phyloP scores from a whole-genome alignment of 2,329 filamentous ascomycete species.

The Hypoxylon sp. region DNA sequence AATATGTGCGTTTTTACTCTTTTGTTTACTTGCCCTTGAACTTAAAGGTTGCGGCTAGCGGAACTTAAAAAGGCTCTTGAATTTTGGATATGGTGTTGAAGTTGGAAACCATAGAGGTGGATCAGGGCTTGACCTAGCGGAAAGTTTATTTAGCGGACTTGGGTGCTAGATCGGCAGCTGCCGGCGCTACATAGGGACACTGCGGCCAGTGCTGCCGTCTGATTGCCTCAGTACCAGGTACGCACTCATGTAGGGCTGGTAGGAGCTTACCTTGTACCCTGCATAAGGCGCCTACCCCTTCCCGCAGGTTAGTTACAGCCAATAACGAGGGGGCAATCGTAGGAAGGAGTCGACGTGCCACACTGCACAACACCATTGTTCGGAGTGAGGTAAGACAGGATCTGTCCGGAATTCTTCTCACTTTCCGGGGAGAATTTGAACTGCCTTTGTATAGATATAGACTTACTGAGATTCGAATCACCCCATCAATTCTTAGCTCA shows the following conservation, averaged over 20 bases:
- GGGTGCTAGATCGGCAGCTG: slow-evolving; percentile 30
- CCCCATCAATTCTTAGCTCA: slow-evolving; percentile 18
- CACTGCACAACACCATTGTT: slow-evolving; percentile 11
- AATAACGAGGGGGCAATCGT: slow-evolving; percentile 26
- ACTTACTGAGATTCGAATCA: slow-evolving; percentile 8
- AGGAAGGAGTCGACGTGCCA: slow-evolving; percentile 31
- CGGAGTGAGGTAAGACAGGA: slow-evolving; percentile 33
- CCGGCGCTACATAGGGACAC: slow-evolving; percentile 22
- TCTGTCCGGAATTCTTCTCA: slow-evolving; percentile 16
- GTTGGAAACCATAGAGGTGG: background rate
- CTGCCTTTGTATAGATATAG: background rate
- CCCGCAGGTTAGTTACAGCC: slow-evolving; percentile 16
- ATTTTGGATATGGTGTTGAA: background rate
- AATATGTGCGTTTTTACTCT: background rate
- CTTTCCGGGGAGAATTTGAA: background rate
- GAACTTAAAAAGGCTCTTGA: background rate
- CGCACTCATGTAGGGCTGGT: slow-evolving; percentile 1
- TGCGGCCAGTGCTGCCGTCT: background rate
- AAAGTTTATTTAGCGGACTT: slow-evolving; percentile 37
- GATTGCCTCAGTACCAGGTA: background rate
- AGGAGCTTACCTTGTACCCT: slow-evolving; percentile 15
- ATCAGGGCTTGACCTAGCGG: background rate
- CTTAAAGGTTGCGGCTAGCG: background rate
- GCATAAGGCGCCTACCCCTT: slow-evolving; percentile 4
- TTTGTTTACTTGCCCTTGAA: background rate